Conservation (phyloP, 2,329 filamentous ascomycete species). For the Penicillium olsonii region DNA sequence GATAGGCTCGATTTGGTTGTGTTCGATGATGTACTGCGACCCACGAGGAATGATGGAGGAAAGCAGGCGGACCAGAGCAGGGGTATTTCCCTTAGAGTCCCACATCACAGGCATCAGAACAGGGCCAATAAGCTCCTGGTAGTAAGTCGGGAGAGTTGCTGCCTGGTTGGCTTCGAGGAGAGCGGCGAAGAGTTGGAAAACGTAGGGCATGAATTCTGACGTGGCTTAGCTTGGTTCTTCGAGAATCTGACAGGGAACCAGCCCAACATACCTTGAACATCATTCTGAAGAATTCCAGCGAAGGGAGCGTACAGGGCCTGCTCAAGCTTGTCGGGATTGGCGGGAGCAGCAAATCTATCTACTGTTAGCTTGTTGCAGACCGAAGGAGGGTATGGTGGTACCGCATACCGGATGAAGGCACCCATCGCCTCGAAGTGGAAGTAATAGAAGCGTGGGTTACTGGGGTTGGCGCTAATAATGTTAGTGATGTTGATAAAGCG, state of each 20-base stretch:
- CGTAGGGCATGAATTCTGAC: constrained; percentile 88
- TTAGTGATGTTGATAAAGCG: constrained; percentile 88
- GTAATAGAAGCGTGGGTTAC: constrained; percentile 97
- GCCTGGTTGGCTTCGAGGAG: constrained; percentile 83
- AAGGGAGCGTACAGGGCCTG: constrained; percentile 81
- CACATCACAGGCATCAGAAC: constrained; percentile 81
- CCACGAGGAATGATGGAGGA: constrained; percentile 81
- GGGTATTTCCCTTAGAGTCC: constrained; percentile 91
- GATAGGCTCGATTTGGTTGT: constrained; percentile 81
- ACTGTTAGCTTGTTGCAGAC: constrained; percentile 9
- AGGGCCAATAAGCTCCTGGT: constrained; percentile 74
- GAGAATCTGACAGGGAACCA: background rate
- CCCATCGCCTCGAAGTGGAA: constrained; percentile 96
- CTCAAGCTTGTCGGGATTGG: constrained; percentile 73
- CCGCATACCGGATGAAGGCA: constrained; percentile 70
- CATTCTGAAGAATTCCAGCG: constrained; percentile 73
- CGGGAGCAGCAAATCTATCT: constrained; percentile 63
- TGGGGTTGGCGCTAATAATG: constrained; percentile 90
- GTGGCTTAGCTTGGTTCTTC: constrained; percentile 31
- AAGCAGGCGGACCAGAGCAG: constrained; percentile 82
- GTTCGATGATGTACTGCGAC: constrained; percentile 68
- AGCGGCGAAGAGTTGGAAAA: constrained; percentile 92
- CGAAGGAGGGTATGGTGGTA: background rate
- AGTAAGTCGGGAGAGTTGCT: constrained; percentile 76
- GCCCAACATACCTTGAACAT: constrained; percentile 67